Base-by-base conservation (phyloP, 352 stramenopile genomes). In the Phytophthora cactorum region DNA sequence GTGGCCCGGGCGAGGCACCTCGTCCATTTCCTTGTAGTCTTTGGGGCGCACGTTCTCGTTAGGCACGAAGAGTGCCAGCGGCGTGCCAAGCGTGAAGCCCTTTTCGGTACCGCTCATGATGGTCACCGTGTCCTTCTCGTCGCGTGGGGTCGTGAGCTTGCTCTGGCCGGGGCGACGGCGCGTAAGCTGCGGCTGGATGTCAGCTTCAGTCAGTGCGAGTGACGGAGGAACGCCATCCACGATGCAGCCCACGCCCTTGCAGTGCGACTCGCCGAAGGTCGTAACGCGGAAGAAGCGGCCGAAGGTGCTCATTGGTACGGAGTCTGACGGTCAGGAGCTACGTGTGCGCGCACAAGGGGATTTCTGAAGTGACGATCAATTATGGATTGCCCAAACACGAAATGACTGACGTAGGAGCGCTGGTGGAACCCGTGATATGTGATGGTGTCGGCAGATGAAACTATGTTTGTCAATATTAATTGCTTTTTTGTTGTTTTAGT, bases 251-350 rank as follows among this genome's bases (percentile, higher is more conserved):
- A 99, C 97, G 36, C 95, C 97, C 58, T 97, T 97, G 68, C 97
- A 98, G 75, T 99, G 98, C 56, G 97, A 99, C 85, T 99, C 98
- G 32, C 97, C 98, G 78, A 98, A 99, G 63, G 98, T 99, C 45
- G 96, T 99, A 58, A 99, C 98, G 68, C 97, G 94, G 81, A 99
- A 99, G 71, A 98, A 77, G 56, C 94, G 89, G 54, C 98, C 98
- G 75, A 99, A 99, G 39, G 96, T 92, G 72, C 88, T 96, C 88
- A 96, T 96, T 77, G n/a, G 11, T 7, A 9, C 8, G 11, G 11
- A 15, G 36, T 17, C 34, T 39, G 17, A 27, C 22, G 22, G 22
- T 45, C 32, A 38, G 28, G 44, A 12, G 11, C 34, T 14, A 45
- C 11, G 9, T 14, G 25, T 22, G 22, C 17, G 39, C 12, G 53